Percentiles rank a stretch among this genome's conserved stretches.
These are phyloP conservation scores for Fusarium ramigenum DNA, from an alignment of 2,329 filamentous ascomycete genomes.

Conservation along the genomic window DNA sequence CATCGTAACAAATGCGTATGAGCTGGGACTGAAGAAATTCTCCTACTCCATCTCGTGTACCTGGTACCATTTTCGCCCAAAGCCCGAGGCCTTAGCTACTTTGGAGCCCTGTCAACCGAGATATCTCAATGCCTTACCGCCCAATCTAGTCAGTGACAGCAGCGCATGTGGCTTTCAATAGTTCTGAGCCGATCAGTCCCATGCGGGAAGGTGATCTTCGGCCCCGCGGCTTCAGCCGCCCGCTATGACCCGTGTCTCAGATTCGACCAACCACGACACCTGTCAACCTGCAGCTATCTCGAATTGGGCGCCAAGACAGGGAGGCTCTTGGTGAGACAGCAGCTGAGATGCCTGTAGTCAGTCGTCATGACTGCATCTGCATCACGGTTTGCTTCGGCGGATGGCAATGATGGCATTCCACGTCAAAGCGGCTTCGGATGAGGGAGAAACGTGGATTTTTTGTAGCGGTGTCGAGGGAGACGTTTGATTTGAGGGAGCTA, in stretches of 20 bases:
- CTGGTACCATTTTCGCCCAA: rapidly evolving
- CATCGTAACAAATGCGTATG: neutral
- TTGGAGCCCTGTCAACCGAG: rapidly evolving
- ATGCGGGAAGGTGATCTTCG: neutral
- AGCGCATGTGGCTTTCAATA: neutral
- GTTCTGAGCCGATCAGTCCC: neutral
- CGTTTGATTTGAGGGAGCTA: no score
- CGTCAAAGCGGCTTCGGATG: neutral
- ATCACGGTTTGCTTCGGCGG: no score
- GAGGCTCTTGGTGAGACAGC: neutral
- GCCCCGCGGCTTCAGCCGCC: neutral
- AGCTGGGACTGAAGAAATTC: neutral
- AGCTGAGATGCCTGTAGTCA: neutral
- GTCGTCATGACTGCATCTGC: no score
- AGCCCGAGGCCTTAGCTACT: rapidly evolving
- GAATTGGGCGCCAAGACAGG: neutral
- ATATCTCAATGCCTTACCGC: neutral
- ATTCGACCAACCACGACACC: neutral
- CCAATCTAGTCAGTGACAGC: neutral
- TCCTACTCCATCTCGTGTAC: neutral
- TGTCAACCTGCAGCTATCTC: neutral
- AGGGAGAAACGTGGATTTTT: neutral
- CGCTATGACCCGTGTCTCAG: slow-evolving; percentile 16
- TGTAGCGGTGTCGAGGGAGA: no score
- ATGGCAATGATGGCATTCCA: neutral